Percentiles rank a stretch among this genome's conserved stretches.
Conservation (phyloP, 1,284 basidiomycete species). For the Cutaneotrichosporon arboriforme region DNA sequence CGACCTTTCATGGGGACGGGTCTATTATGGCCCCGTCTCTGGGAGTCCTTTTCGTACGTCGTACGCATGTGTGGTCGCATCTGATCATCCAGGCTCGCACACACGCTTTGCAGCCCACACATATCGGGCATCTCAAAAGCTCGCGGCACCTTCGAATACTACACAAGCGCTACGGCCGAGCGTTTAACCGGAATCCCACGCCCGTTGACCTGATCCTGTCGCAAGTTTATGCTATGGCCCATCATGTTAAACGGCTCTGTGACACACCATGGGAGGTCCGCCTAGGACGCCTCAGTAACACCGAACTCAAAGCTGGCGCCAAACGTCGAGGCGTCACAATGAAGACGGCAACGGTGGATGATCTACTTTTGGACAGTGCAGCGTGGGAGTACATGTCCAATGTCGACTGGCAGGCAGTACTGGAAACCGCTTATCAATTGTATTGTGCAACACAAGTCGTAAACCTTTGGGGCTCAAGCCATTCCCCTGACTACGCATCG, state of each 20-base stretch:
- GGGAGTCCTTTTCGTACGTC: constrained; percentile 16
- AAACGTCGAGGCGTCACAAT: not conserved
- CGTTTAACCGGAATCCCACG: constrained; percentile 2
- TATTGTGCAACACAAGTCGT: constrained; percentile 32
- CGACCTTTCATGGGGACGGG: constrained; percentile 21
- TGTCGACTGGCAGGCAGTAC: constrained; percentile 21
- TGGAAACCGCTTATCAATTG: constrained; percentile 23
- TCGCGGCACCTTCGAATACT: constrained; percentile 5
- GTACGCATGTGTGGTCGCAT: no score
- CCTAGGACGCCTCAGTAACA: not conserved
- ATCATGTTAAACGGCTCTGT: constrained; percentile 14
- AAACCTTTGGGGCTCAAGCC: constrained; percentile 19
- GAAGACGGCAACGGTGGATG: constrained; percentile 2
- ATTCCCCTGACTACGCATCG: constrained; percentile 10
- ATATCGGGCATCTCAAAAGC: not conserved
- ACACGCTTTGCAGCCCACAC: no score
- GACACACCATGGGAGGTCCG: constrained; percentile 15
- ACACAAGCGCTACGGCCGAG: constrained; percentile 3
- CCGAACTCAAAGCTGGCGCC: constrained; percentile 5
- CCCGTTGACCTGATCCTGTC: constrained; percentile 18
- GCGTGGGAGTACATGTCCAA: constrained; percentile 10
- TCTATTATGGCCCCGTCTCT: constrained; percentile 22
- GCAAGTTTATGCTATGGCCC: constrained; percentile 9
- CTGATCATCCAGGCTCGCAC: not conserved
- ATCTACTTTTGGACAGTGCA: constrained; percentile 10